Evolutionary conservation across 352 stramenopile genomes (phyloP), one percentile per base, ranked within the genome.

Genomic region (Pythium chondricola): DNA sequence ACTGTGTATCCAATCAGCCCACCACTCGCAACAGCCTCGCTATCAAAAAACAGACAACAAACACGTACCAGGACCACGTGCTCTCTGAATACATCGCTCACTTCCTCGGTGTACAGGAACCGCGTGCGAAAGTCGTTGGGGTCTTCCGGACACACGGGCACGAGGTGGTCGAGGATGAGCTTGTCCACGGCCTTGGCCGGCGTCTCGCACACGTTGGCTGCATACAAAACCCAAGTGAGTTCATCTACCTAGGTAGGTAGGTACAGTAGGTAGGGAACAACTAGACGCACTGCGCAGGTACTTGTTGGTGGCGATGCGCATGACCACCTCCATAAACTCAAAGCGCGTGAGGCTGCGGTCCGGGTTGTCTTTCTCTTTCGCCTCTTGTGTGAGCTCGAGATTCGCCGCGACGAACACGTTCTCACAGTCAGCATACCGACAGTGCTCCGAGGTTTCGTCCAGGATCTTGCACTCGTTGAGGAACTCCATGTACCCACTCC

Each of bases 381-480:
- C 77, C 17, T 89, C 77, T 37, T 83, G 65, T 4, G 77, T 89
- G 41, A 89, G 66, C 57, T 89, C 77, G 2, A 89, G 67, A 37
- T 89, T 89, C 13, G 77, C 77, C 2, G 77, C 77, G 13, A 89
- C 77, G 41, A 89, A 89, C n/a, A 89, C 67, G 48, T 89, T 89
- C 48, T 89, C 77, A 10, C 84, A 63, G 56, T 89, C 77, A 5
- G 74, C 71, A 11, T 67, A 44, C 30, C 70, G 74, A 52, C 77
- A 89, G 30, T 69, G 83, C 30, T 89, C 77, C 1, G 77, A 89
- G 18, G 17, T 46, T 18, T 89, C 77, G 59, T 89, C 77, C 33
- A 89, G 39, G 40, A 89, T 83, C 24, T 53, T 46, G 46, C 64
- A 71, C 38, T 87, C 77, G 14, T 48, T 67, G 21, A 89, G 35